Evolutionary conservation across 352 stramenopile species (phyloP), one percentile per base, ranked within the genome.

Genomic region (Phytophthora cactorum): DNA sequence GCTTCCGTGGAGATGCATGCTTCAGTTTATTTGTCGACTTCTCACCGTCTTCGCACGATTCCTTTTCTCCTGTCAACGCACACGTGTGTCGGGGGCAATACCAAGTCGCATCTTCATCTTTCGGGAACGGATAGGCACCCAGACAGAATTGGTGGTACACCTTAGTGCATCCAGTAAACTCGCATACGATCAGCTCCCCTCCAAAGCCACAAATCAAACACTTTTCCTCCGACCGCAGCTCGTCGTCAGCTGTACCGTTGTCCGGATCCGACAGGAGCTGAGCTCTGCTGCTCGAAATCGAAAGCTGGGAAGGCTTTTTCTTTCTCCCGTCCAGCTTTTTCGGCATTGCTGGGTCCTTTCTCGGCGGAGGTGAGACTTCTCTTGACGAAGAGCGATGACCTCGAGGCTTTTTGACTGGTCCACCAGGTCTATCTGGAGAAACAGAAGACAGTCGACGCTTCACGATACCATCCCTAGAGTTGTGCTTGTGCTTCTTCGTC

Each of bases 91-190:
- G 83, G 53, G 88, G 88, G 43, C 88, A 96, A 57, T 82, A 84
- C 88, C 88, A 96, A 31, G 77, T 82, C n/a, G 85, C 80, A 15
- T 93, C 77, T 66, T 95, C 86, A 55, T 94, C 80, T 34, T 90
- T 89, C 27, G 87, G 85, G 44, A 93, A 94, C 7, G 87, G 81
- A 59, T 87, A 95, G 27, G 79, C 77, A 0, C 87, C 86, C 25
- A 96, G 66, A 69, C 88, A 96, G 68, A 93, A 93, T 64, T 93
- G 86, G 57, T 96, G 88, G 52, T 95, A 96, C 17, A 96, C 88
- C 68, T 96, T 96, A 10, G 85, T 89, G 57, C 88, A 96, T 0
- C 69, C 78, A 39, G 71, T 72, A 54, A 94, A 95, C 61, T 96
- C 88, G 63, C 88, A 96, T 11, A 96, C 80, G 25, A 95, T 85